A percentile compares a stretch with the other conserved stretches of the same genome.
phyloP scores from a whole-genome alignment of 2,329 filamentous ascomycete species.

The Diaporthe longicolla region DNA sequence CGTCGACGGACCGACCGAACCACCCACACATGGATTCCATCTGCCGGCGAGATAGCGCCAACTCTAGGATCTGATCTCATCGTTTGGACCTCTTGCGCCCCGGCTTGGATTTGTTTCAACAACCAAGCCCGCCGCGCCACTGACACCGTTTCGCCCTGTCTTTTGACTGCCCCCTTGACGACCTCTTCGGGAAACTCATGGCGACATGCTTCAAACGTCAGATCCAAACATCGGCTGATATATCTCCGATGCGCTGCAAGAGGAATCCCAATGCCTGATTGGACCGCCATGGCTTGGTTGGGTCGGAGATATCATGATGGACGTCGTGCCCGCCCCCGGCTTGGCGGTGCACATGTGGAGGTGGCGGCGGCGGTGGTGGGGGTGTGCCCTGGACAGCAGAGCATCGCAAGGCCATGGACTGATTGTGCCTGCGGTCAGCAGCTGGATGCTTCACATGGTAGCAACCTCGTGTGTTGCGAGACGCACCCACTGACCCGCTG shows the following conservation, averaged over 20 bases:
- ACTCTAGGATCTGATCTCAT: conserved; percentile 30
- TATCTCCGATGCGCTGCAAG: conserved; percentile 8
- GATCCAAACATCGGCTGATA: conserved; percentile 32
- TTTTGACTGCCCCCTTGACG: conserved; percentile 19
- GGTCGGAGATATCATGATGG: not conserved
- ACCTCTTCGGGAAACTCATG: conserved; percentile 17
- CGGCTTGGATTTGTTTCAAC: conserved; percentile 18
- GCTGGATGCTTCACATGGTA: conserved; percentile 13
- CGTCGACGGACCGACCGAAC: conserved; percentile 25
- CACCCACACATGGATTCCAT: not conserved
- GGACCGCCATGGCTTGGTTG: not conserved
- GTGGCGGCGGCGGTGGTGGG: no score
- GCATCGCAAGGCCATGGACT: conserved; percentile 2
- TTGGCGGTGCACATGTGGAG: no score
- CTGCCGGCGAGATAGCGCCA: conserved; percentile 22
- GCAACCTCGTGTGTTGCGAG: conserved; percentile 15
- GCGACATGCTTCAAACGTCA: conserved; percentile 28
- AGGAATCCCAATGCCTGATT: not conserved
- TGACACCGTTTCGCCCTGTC: conserved; percentile 30
- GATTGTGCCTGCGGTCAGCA: conserved; percentile 7
- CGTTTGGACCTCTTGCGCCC: conserved; percentile 19
- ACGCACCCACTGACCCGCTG: conserved; percentile 8
- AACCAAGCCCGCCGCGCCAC: conserved; percentile 13
- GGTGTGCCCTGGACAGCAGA: not conserved
- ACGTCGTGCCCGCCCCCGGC: not conserved